Conservation (phyloP, 306 rosid genomes). For the Canavalia gladiata region DNA sequence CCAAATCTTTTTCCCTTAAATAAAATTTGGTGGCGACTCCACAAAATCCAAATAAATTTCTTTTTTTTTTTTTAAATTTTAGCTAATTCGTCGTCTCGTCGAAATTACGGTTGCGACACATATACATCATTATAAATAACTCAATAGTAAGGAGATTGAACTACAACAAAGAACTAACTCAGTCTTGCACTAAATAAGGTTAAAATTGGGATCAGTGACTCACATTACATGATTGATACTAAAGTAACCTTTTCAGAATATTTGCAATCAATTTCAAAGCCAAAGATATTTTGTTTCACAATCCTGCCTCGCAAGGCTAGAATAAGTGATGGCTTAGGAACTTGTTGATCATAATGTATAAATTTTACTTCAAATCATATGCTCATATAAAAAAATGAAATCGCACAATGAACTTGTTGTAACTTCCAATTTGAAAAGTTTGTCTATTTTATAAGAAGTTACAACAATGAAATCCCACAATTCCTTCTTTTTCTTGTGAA, state of each 20-base stretch:
- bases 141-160: constrained; percentile 89
- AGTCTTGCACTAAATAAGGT: constrained; percentile 89
- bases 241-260: background rate
- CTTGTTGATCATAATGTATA: constrained; percentile 25
- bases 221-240: constrained; percentile 11
- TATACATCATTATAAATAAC: too few relatives aligned
- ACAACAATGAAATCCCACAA: constrained; percentile 6
- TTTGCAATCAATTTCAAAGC: constrained; percentile 1
- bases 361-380: constrained; percentile 3
- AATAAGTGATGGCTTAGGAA: constrained; percentile 21
- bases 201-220: background rate
- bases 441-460: background rate
- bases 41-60: too few relatives aligned
- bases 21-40: too few relatives aligned
- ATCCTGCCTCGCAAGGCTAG: background rate
- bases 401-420: constrained; percentile 33
- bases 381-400: constrained; percentile 10
- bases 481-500: constrained; percentile 5
- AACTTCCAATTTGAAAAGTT: background rate
- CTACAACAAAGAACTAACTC: constrained; percentile 85
- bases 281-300: background rate
- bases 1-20: too few relatives aligned
- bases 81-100: too few relatives aligned
- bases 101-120: too few relatives aligned
- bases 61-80: too few relatives aligned